Evolutionary conservation across 352 stramenopile genomes (phyloP).

Genomic region (Pythium phragmitis): DNA sequence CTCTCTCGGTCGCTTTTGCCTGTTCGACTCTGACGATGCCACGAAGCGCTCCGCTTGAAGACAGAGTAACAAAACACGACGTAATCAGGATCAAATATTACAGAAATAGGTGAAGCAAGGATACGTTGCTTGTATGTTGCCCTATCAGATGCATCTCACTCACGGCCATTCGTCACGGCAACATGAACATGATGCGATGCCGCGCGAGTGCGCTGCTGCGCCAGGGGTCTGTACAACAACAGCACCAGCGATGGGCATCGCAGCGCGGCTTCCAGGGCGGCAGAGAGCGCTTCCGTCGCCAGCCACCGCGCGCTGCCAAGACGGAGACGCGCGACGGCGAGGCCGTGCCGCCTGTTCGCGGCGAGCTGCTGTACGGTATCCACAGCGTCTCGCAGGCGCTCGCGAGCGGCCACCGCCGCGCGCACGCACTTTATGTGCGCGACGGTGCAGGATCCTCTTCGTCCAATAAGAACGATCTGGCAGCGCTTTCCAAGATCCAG

Average conservation of each 20-base stretch:
- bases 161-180: neutral
- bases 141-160: neutral
- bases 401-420: slow-evolving; percentile 47
- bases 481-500: slow-evolving; percentile 19
- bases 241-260: slow-evolving; percentile 10
- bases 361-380: slow-evolving; percentile 68
- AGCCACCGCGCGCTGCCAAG: slow-evolving; percentile 3
- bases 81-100: neutral
- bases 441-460: slow-evolving; percentile 13
- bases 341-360: slow-evolving; percentile 46
- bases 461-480: slow-evolving; percentile 14
- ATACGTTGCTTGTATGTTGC: slow-evolving; percentile 16
- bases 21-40: slow-evolving; percentile 8
- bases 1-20: neutral
- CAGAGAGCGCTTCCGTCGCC: slow-evolving; percentile 12
- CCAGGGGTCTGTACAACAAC: neutral
- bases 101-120: neutral
- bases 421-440: slow-evolving; percentile 54
- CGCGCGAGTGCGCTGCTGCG: slow-evolving; percentile 5
- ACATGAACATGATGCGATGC: slow-evolving; percentile 6
- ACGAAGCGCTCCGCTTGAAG: slow-evolving; percentile 25
- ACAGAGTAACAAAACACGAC: slow-evolving; percentile 20
- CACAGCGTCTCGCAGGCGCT: slow-evolving; percentile 72
- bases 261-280: slow-evolving; percentile 9
- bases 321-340: slow-evolving; percentile 33